Conservation (phyloP, 495 filamentous ascomycete genomes). For the Penicillium cataractarum region DNA sequence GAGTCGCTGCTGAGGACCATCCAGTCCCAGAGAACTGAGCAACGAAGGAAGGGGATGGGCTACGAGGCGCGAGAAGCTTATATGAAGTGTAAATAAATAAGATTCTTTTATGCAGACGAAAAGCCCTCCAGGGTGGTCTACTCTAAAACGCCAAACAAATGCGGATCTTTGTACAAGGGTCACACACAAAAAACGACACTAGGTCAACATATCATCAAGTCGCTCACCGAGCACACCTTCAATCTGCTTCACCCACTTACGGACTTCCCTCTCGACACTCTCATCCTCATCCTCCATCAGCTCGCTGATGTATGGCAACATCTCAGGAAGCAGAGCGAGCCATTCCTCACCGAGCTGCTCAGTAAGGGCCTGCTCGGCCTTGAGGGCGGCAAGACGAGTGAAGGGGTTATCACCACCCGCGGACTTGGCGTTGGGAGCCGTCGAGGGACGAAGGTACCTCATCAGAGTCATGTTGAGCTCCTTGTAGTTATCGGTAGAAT, state of each 20-base stretch:
- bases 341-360: conserved; percentile 86
- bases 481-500: conserved; percentile 87
- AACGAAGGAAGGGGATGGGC: not conserved
- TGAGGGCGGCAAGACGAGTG: conserved; percentile 73
- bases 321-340: conserved; percentile 86
- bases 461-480: conserved; percentile 77
- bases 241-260: conserved; percentile 83
- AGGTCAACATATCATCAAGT: conserved; percentile 88
- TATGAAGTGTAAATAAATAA: conserved; percentile 16
- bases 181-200: conserved; percentile 25
- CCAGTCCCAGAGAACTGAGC: conserved; percentile 25
- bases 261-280: conserved; percentile 81
- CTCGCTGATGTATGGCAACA: conserved; percentile 92
- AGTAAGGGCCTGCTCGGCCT: conserved; percentile 76
- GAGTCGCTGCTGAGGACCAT: conserved; percentile 36
- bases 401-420: conserved; percentile 49
- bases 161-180: conserved; percentile 33
- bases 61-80: not conserved
- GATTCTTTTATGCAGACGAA: conserved; percentile 15
- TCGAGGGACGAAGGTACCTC: conserved; percentile 72
- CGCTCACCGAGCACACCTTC: conserved; percentile 86
- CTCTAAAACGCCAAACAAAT: conserved; percentile 34
- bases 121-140: conserved; percentile 16
- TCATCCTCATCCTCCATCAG: conserved; percentile 96
- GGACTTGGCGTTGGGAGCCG: conserved; percentile 60